These are phyloP conservation scores for Rubia occidens DNA, from an alignment of 305 asterid genomes.

Conservation along the genomic window DNA sequence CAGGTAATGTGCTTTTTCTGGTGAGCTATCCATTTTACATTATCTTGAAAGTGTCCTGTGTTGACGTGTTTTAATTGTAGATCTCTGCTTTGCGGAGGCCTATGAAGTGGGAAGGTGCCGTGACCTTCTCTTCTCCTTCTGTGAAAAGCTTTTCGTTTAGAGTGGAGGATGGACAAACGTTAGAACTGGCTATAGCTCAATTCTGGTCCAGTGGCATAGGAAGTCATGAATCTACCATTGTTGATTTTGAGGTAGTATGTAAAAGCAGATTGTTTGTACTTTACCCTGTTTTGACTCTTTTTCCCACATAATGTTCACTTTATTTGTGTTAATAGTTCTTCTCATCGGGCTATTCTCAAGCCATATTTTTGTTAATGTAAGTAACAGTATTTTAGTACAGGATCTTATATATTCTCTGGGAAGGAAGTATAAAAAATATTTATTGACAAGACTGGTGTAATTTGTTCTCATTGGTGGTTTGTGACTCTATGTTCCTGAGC, in stretches of 20 bases:
- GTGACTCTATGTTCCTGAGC: not conserved
- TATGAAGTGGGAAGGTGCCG: constrained; percentile 76
- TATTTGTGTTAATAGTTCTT: not conserved
- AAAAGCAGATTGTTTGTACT: constrained; percentile 3
- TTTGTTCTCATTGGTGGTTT: not conserved
- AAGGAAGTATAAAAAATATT: not conserved
- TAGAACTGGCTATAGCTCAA: constrained; percentile 93
- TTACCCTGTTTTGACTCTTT: constrained; percentile 4
- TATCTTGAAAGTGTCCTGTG: constrained; percentile 17
- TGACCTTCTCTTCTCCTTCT: constrained; percentile 85
- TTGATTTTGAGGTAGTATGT: constrained; percentile 71
- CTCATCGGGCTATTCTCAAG: not conserved
- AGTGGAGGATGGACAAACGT: constrained; percentile 81
- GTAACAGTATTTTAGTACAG: not conserved
- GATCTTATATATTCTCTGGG: not conserved
- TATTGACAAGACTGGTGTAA: not conserved
- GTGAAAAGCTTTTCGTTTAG: constrained; percentile 76
- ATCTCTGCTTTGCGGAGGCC: constrained; percentile 87
- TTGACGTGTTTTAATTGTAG: constrained; percentile 42
- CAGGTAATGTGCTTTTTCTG: constrained; percentile 49
- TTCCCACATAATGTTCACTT: not conserved
- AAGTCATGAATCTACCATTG: constrained; percentile 65
- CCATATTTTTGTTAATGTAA: not conserved
- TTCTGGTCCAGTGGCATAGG: constrained; percentile 97
- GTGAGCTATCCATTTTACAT: constrained; percentile 12